Evolutionary conservation across 331 rosid species (phyloP).

Genomic region (Quercus phellos): DNA sequence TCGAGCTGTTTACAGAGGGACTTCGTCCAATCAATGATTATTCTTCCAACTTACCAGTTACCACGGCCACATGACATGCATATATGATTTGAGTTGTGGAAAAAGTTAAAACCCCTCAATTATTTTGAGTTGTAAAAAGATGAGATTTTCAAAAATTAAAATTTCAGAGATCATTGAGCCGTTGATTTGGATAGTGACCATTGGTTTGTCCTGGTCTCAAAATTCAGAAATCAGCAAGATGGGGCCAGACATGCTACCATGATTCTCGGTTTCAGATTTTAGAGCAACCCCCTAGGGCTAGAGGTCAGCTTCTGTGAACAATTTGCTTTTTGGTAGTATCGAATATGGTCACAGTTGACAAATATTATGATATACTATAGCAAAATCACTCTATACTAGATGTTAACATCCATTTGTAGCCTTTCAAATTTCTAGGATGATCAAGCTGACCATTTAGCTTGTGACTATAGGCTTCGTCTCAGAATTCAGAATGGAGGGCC

Average conservation of each 20-base stretch:
- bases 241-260: constrained; percentile 8
- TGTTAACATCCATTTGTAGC: too few relatives aligned
- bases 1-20: constrained; percentile 36
- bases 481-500: not conserved
- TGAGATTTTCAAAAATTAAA: not conserved
- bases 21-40: constrained; percentile 15
- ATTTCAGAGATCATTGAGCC: constrained; percentile 4
- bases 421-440: constrained; percentile 3
- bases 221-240: not conserved
- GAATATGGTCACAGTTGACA: too few relatives aligned
- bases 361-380: too few relatives aligned
- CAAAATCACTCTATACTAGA: too few relatives aligned
- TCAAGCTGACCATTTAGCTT: constrained; percentile 23
- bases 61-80: constrained; percentile 1
- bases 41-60: not conserved
- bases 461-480: constrained; percentile 15
- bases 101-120: too few relatives aligned
- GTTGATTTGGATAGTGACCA: constrained; percentile 27
- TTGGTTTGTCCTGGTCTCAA: constrained; percentile 20
- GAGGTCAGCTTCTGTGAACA: too few relatives aligned
- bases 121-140: too few relatives aligned
- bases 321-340: too few relatives aligned
- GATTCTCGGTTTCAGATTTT: constrained; percentile 7
- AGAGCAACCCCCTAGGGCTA: too few relatives aligned
- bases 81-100: not conserved